These are phyloP conservation scores for Fusarium buxicola DNA, from an alignment of 2,329 filamentous ascomycete genomes.

Conservation along the genomic window DNA sequence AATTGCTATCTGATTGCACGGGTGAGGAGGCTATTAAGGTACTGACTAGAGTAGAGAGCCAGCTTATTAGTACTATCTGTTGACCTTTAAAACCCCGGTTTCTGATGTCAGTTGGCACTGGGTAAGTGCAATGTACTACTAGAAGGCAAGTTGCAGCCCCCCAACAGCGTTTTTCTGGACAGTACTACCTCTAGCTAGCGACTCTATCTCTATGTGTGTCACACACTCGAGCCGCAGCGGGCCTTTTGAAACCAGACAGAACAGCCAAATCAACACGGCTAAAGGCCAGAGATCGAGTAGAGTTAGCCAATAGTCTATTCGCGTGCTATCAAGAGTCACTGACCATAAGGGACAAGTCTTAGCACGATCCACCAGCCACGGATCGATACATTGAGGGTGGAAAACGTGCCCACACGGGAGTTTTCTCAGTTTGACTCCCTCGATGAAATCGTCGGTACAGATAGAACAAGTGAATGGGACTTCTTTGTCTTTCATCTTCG, in stretches of 20 bases:
- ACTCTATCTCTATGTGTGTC: too few relatives aligned
- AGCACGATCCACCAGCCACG: constrained; percentile 29
- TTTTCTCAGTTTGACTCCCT: background rate
- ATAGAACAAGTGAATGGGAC: constrained; percentile 3
- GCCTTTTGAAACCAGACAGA: background rate
- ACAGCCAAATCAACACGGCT: constrained; percentile 15
- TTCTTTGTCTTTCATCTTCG: background rate
- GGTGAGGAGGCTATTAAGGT: too few relatives aligned
- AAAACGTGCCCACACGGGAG: constrained; percentile 32
- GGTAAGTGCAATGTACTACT: too few relatives aligned
- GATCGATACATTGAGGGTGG: constrained; percentile 37
- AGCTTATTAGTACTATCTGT: too few relatives aligned
- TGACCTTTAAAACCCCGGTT: too few relatives aligned
- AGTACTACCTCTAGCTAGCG: too few relatives aligned
- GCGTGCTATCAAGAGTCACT: background rate
- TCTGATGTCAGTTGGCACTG: too few relatives aligned
- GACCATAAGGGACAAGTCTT: constrained; percentile 37
- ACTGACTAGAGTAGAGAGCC: too few relatives aligned
- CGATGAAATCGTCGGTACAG: constrained; percentile 24
- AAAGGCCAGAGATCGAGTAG: accelerated
- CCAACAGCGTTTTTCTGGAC: too few relatives aligned
- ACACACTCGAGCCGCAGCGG: too few relatives aligned
- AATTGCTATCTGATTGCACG: too few relatives aligned
- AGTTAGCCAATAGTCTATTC: background rate
- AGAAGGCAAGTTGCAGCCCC: too few relatives aligned